Percentiles rank a stretch among this genome's conserved stretches.
Evolutionary conservation across 225 moss, liverwort and hornwort species (phyloP).

Genomic region (Antitrichia curtipendula): DNA sequence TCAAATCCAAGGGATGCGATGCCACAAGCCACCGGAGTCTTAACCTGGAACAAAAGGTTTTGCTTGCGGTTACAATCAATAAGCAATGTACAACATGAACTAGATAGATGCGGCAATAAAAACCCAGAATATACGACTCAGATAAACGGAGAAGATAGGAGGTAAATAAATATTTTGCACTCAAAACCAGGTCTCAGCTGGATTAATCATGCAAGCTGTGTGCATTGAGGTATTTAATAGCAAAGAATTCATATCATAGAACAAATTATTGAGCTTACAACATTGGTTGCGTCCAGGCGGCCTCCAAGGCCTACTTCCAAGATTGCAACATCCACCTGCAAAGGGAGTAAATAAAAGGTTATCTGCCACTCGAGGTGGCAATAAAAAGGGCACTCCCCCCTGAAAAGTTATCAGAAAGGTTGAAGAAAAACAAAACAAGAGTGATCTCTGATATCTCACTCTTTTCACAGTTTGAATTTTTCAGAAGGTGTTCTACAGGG

Average conservation of each 20-base stretch:
- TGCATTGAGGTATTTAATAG: not conserved
- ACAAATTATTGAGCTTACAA: constrained; percentile 40
- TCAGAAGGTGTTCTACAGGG: not conserved
- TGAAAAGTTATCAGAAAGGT: not conserved
- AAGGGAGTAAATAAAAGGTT: not conserved
- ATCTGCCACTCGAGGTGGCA: not conserved
- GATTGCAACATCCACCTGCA: constrained; percentile 93
- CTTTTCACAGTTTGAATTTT: not conserved
- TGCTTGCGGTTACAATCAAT: not conserved
- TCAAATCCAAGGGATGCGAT: constrained; percentile 93
- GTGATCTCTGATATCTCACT: not conserved
- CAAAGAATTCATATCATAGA: not conserved
- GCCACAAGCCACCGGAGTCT: constrained; percentile 86
- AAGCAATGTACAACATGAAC: not conserved
- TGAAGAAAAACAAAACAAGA: not conserved
- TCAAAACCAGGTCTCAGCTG: not conserved
- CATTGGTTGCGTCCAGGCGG: constrained; percentile 90
- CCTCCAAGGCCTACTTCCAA: constrained; percentile 99
- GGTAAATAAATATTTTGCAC: not conserved
- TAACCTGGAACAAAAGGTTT: constrained; percentile 47
- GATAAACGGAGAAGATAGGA: not conserved
- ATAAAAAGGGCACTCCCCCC: not conserved
- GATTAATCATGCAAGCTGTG: not conserved
- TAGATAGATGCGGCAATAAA: not conserved
- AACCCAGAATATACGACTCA: not conserved